Evolutionary conservation across 139 green algal genomes (phyloP), one percentile per base, ranked within the genome.

Genomic region (Pleodorina starrii): DNA sequence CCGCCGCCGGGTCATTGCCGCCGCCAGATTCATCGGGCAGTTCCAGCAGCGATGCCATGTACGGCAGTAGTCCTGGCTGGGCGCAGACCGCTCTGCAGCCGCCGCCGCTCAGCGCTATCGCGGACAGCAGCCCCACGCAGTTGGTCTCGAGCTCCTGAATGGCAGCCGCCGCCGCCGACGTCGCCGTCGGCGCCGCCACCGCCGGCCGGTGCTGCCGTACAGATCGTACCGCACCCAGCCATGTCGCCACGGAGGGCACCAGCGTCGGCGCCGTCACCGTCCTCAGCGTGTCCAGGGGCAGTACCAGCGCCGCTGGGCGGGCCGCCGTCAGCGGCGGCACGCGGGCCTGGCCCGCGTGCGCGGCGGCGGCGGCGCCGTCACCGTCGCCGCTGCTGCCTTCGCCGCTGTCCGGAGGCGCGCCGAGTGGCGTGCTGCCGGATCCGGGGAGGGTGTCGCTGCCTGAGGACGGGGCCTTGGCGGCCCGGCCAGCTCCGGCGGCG

Each of bases 101-200:
- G 1, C 25, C 44, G 9, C 32, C 63, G 32, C 63, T 80, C 6
- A 79, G 82, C 23, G 82, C 16, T 3, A 88, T 0, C 44, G 82
- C 82, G 14, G 82, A 35, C 63, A 88, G 66, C n/a, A 79, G 66
- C 17, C 82, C 82, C 5, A 76, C 32, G 32, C 66, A 79, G 68
- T 66, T 80, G 2, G 16, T 10, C 44, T 78, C 0, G 10, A 88
- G 82, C 44, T 54, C 44, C 66, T 88, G 82, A 5, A 88, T 14
- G 17, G 57, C 57, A 0, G 38, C 57, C 0, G 57, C 38, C 10
- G 54, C n/a, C n/a, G n/a, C 25, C 16, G 60, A 0, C 40, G 27
- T 54, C 29, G 54, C 54, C 5, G 5, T 66, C 54, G 54, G 76
- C 16, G 19, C 32, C 54, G 48, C 9, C 11, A 40, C 40, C 32